Base-by-base conservation (phyloP, 176 grass and related monocot species). In the Oryza meridionalis region DNA sequence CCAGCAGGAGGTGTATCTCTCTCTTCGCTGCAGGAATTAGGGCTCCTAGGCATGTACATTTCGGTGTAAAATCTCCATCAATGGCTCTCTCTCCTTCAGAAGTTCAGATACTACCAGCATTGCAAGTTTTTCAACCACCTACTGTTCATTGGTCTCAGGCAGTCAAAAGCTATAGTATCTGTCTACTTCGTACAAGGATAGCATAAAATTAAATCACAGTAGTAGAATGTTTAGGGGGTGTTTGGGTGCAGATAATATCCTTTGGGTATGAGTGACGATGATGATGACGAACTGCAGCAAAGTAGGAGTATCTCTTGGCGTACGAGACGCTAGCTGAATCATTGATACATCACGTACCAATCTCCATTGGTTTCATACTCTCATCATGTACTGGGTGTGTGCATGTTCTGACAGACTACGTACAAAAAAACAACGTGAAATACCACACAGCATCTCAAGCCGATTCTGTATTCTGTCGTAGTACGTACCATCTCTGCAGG, bases 1-100 rank as follows among this genome's bases (percentile, higher is more conserved):
- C 29, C 29, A 31, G 29, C 29, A 31, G 35, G 38, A 78, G 40
- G 53, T 7, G 4, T 33, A 8, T 73, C 69, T 65, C 69, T 43
- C 29, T 47, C 40, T 29, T 15, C 31, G 37, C 44, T 86, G 77
- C 87, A 27, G 80, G 77, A 78, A 67, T 83, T 80, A 86, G 82
- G 71, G 79, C 11, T 75, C 9, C 45, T 91, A 68, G 87, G 90
- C 75, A 80, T 86, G 75, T 31, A 37, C 87, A 76, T 88, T 88
- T 86, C 81, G 64, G 90, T 92, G 87, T 76, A 88, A 74, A 83
- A 81, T 66, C 77, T 22, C 66, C 67, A 38, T 77, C 78, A 70
- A 67, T 47, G 38, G 26, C 61, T 7, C 37, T 43, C 85, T 33
- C 88, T 59, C 59, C 77, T 6, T 37, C 35, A 37, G 35, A 37